Conservation (phyloP, 306 rosid genomes). For the Rosa lucieae region DNA sequence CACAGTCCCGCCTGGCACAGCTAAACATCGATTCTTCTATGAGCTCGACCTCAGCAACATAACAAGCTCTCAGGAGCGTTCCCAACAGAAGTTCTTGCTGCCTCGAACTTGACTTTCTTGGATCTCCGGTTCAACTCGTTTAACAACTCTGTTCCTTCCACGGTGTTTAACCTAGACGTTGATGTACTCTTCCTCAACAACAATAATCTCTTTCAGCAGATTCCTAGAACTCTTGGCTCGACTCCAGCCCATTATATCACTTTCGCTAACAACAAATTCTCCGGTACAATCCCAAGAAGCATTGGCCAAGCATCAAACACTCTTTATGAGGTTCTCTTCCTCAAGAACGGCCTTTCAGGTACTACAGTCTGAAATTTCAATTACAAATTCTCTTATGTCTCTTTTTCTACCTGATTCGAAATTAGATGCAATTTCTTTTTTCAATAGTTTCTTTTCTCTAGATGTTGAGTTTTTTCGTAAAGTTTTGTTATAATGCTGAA, state of each 20-base stretch:
- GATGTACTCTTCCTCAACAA: slow-evolving; percentile 71
- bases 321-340: slow-evolving; percentile 63
- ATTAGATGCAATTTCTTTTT: too few species aligned
- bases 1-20: slow-evolving; percentile 15
- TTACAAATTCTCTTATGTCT: too few species aligned
- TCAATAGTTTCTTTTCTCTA: too few species aligned
- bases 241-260: slow-evolving; percentile 65
- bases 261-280: slow-evolving; percentile 56
- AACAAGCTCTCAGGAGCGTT: slow-evolving; percentile 39
- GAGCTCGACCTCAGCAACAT: slow-evolving; percentile 84
- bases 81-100: slow-evolving; percentile 33
- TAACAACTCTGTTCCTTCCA: slow-evolving; percentile 33
- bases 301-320: slow-evolving; percentile 40
- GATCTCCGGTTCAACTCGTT: slow-evolving; percentile 67
- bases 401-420: too few species aligned
- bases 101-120: slow-evolving; percentile 39
- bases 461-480: too few species aligned
- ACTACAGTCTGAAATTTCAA: not conserved
- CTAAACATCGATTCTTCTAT: slow-evolving; percentile 28
- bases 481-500: too few species aligned
- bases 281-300: slow-evolving; percentile 58
- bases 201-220: slow-evolving; percentile 28
- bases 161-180: slow-evolving; percentile 37
- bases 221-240: slow-evolving; percentile 54
- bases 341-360: slow-evolving; percentile 36